Evolutionary conservation across 179 eudicot genomes (phyloP).

Genomic region (Patellifolia procumbens): DNA sequence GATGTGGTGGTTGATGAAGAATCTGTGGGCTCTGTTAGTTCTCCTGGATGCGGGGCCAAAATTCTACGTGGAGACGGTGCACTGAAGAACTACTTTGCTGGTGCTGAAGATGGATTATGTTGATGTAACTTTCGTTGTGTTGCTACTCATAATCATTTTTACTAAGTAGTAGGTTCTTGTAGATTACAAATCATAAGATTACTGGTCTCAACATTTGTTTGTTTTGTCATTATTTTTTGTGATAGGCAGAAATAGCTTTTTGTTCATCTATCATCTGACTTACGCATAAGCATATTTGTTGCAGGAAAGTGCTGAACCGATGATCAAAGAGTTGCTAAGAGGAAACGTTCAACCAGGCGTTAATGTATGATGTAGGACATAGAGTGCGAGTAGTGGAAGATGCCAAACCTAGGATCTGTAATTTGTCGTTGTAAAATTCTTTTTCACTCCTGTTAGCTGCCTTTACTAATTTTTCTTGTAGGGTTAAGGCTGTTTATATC

Average conservation of each 20-base stretch:
- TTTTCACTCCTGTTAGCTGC: neutral
- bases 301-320: constrained; percentile 24
- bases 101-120: constrained; percentile 25
- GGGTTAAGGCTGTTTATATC: neutral
- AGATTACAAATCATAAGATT: neutral
- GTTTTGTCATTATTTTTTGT: neutral
- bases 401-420: neutral
- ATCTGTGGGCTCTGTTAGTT: constrained; percentile 33
- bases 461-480: neutral
- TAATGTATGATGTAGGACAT: neutral
- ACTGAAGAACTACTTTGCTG: constrained; percentile 34
- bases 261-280: neutral
- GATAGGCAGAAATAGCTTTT: neutral
- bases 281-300: neutral
- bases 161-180: neutral
- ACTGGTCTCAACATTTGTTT: neutral
- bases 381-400: neutral
- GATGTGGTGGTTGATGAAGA: constrained; percentile 50
- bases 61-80: constrained; percentile 43
- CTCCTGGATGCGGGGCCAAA: constrained; percentile 43
- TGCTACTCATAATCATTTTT: neutral
- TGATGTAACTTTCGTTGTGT: neutral
- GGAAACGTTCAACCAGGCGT: constrained; percentile 7
- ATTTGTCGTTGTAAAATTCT: neutral
- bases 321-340: constrained; percentile 16